Percentiles rank a stretch among this genome's conserved stretches.
phyloP scores from a whole-genome alignment of 768 basidiomycete species.

The Cystofilobasidium macerans region DNA sequence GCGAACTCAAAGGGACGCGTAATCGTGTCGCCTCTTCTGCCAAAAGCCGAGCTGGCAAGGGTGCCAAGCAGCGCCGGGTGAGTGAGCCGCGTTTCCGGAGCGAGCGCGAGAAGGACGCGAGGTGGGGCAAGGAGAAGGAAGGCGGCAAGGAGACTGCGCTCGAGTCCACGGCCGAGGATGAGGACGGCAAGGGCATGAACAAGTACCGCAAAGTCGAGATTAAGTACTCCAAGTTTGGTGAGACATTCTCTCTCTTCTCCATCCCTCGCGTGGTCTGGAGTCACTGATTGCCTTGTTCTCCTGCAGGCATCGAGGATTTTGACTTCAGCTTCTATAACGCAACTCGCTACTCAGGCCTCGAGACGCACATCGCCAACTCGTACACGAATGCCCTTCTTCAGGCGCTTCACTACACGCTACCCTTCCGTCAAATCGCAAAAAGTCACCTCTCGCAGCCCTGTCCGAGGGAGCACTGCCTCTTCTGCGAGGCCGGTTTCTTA shows the following conservation, averaged over 20 bases:
- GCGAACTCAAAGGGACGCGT: constrained; percentile 69
- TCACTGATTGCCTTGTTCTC: neutral
- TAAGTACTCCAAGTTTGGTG: constrained; percentile 91
- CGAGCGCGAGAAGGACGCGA: constrained; percentile 48
- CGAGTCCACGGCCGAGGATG: constrained; percentile 17
- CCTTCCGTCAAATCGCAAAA: constrained; percentile 72
- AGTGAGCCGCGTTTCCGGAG: constrained; percentile 58
- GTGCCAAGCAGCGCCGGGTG: constrained; percentile 37
- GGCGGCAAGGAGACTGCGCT: constrained; percentile 25
- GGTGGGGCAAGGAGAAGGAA: constrained; percentile 34
- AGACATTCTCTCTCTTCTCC: neutral
- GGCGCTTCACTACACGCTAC: constrained; percentile 69
- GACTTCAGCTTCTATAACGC: constrained; percentile 94
- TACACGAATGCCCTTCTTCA: constrained; percentile 89
- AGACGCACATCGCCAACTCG: constrained; percentile 93
- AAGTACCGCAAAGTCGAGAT: constrained; percentile 90
- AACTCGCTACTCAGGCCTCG: constrained; percentile 78
- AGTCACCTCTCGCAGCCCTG: constrained; percentile 85
- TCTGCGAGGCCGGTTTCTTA: constrained; percentile 91
- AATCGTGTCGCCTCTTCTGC: constrained; percentile 58
- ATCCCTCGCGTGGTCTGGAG: neutral
- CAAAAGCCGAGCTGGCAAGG: constrained; percentile 39
- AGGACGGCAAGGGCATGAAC: constrained; percentile 47
- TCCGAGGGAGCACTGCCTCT: constrained; percentile 75
- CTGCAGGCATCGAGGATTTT: constrained; percentile 69